Evolutionary conservation across 495 filamentous ascomycete genomes (phyloP), one percentile per base, ranked within the genome.

Genomic region (Haplographium delicatum): DNA sequence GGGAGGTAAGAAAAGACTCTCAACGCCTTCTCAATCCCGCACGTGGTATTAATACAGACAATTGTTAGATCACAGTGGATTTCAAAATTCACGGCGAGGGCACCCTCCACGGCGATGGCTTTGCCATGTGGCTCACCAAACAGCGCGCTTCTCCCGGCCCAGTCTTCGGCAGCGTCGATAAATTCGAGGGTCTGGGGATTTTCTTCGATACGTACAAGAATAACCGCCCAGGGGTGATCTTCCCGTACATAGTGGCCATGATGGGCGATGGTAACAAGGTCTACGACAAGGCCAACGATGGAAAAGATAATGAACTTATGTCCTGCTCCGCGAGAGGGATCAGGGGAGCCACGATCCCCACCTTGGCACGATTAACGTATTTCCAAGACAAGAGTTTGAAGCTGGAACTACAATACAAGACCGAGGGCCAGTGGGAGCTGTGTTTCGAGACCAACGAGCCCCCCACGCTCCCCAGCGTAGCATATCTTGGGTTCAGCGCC

Each of bases 161-260:
- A 13, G 94, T 99, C 18, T 99, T 99, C 63, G 94, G 94, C 13
- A 81, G 76, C 27, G 76, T 75, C 13, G 94, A 99, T 68, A 79
- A 79, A 39, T 99, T 97, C 58, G 93, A 97, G 61, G 94, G 94
- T 10, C 78, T 99, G 11, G 94, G 93, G 33, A 77, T 99, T 62
- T 96, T 99, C 76, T 83, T 99, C 71, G 94, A 99, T 65, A 99
- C 94, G 39, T 99, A 99, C 74, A 99, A 99, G 82, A 99, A 99
- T 72, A 95, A 95, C 73, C 82, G 94, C 15, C 94, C 94, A 7
- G 94, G 94, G 8, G 83, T 85, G 15, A 84, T 94, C 19, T 99
- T 99, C 69, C 94, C 94, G 31, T 97, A 96, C 60, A 86, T 99
- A 58, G 95, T 96, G 89, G 94, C 94, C 43, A 96, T 97, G 93